Percentiles rank a stretch among this genome's conserved stretches.
These are phyloP conservation scores for Sedum album DNA, from an alignment of 164 flowering plant species.

Conservation along the genomic window DNA sequence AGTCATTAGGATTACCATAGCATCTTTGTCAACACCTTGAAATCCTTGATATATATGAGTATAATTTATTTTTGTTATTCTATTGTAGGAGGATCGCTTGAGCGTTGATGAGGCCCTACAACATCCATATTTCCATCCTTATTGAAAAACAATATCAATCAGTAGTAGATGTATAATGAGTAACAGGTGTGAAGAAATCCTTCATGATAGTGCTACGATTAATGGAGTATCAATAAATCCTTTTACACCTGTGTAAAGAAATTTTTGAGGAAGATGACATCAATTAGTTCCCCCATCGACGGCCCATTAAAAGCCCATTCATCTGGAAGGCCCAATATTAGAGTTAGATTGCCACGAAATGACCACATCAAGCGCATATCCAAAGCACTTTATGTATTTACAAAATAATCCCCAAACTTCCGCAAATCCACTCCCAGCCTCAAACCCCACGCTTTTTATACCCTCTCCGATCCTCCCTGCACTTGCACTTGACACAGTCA, in stretches of 20 bases:
- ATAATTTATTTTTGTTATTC: constrained; percentile 4
- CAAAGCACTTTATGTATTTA: neutral
- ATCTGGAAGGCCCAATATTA: neutral
- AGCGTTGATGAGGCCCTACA: constrained; percentile 82
- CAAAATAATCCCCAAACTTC: neutral
- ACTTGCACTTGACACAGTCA: neutral
- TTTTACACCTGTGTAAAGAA: too few relatives aligned
- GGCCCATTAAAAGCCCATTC: neutral
- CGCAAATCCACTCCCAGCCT: neutral
- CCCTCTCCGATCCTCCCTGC: neutral
- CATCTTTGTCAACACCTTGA: neutral
- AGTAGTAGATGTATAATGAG: too few relatives aligned
- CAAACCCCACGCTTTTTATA: neutral
- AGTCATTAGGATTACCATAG: neutral
- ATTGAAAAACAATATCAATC: neutral
- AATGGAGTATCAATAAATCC: too few relatives aligned
- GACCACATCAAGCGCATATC: constrained; percentile 6
- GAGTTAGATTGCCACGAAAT: constrained; percentile 4
- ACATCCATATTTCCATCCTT: constrained; percentile 73
- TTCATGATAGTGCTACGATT: too few relatives aligned
- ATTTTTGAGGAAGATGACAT: too few relatives aligned
- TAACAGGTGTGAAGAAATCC: too few relatives aligned
- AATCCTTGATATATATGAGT: neutral
- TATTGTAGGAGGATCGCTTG: constrained; percentile 70
- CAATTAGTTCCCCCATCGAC: neutral